These are phyloP conservation scores for Fraxinus albicans DNA, from an alignment of 305 asterid genomes.

Conservation along the genomic window DNA sequence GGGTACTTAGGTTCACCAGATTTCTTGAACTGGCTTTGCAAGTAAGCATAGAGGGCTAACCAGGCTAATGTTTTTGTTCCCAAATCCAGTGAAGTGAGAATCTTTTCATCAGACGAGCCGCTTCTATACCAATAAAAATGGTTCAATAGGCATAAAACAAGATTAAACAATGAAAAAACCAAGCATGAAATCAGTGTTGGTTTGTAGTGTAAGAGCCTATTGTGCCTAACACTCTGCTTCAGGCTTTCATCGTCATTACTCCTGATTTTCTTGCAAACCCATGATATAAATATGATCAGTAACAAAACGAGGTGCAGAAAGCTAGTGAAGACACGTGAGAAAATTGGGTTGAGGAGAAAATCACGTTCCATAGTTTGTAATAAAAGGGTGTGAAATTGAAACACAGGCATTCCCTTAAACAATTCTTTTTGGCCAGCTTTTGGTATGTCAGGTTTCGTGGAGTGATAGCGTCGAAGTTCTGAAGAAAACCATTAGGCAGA, in stretches of 20 bases:
- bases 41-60: conserved; percentile 47
- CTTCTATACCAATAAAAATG: conserved; percentile 57
- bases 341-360: conserved; percentile 44
- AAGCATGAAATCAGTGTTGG: conserved; percentile 42
- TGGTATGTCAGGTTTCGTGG: background rate
- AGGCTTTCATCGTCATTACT: conserved; percentile 15
- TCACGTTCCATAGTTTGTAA: conserved; percentile 24
- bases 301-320: conserved; percentile 52
- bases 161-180: conserved; percentile 44
- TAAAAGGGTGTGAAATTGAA: conserved; percentile 28
- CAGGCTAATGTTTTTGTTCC: conserved; percentile 53
- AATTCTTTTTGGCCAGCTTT: background rate
- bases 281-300: conserved; percentile 31
- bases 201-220: conserved; percentile 33
- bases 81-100: conserved; percentile 49
- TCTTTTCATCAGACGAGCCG: conserved; percentile 80
- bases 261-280: conserved; percentile 35
- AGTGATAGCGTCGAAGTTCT: conserved; percentile 4
- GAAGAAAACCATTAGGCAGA: background rate
- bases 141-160: conserved; percentile 47
- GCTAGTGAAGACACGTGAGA: conserved; percentile 49
- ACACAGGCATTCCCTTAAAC: conserved; percentile 28
- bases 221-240: conserved; percentile 27
- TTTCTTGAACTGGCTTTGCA: conserved; percentile 35
- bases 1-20: conserved; percentile 53